Evolutionary conservation across 345 rosid genomes (phyloP).

Genomic region (Dipteronia sinensis): DNA sequence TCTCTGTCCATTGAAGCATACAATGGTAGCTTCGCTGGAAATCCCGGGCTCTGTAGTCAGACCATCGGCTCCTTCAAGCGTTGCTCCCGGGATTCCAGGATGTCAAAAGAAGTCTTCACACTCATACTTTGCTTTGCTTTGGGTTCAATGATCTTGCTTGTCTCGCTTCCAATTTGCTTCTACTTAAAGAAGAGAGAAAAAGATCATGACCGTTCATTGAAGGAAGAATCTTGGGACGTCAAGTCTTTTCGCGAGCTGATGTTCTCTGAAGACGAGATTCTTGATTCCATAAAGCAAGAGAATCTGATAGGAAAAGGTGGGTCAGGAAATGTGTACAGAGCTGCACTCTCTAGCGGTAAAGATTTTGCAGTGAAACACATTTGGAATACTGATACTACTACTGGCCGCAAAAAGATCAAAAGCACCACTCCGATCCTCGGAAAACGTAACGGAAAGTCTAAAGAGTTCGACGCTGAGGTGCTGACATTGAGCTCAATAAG

Average conservation of each 20-base stretch:
- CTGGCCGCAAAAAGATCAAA: conserved; percentile 36
- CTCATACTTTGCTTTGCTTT: conserved; percentile 55
- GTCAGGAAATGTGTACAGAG: conserved; percentile 82
- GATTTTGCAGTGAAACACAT: conserved; percentile 91
- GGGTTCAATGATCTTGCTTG: conserved; percentile 50
- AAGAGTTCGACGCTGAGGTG: conserved; percentile 84
- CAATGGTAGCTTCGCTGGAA: conserved; percentile 74
- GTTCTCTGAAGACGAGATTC: conserved; percentile 77
- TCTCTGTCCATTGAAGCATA: conserved; percentile 69
- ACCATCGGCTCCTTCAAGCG: conserved; percentile 52
- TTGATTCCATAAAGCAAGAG: conserved; percentile 83
- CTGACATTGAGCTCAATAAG: conserved; percentile 86
- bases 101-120: conserved; percentile 42
- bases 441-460: conserved; percentile 41
- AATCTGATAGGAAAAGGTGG: conserved; percentile 93
- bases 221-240: conserved; percentile 80
- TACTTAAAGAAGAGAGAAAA: conserved; percentile 56
- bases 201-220: conserved; percentile 49
- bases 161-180: conserved; percentile 53
- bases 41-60: conserved; percentile 70
- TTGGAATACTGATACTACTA: conserved; percentile 39
- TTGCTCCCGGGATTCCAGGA: conserved; percentile 48
- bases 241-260: conserved; percentile 71
- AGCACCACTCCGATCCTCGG: conserved; percentile 68
- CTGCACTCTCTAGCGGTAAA: conserved; percentile 58